Base-by-base conservation (phyloP, 2,329 filamentous ascomycete genomes). In the Tolypocladium tundrense region DNA sequence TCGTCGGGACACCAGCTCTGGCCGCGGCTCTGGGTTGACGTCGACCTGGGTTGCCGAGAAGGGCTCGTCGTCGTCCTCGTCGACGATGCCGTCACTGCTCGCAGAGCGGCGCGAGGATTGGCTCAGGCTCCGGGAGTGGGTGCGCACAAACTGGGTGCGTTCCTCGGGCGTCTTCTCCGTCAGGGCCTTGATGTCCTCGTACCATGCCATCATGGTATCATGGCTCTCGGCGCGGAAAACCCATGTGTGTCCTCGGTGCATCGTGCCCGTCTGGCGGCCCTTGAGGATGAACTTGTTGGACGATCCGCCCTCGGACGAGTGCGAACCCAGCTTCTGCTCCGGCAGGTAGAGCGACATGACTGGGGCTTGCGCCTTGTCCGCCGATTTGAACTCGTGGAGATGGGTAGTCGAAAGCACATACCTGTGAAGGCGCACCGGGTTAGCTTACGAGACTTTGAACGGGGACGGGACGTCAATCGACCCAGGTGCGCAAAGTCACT, bases 281-380 rank as follows among this genome's bases (percentile, higher is more conserved):
- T 97, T 99, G 67, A 99, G 86, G 72, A 97, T 91, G 72, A 99
- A 99, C 72, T 99, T 99, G 77, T 96, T 93, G 45, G 91, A 97
- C 14, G 88, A 90, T 14, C 90, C 92, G 54, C 85, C 87, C 59
- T 86, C 84, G 60, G 85, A 83, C 11, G 93, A 97, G 70, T 95
- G 91, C 41, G 92, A 95, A 42, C 94, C 94, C 58, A 99, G 81
- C 71, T 96, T 97, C 74, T 97, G 94, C 65, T 97, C 94, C 8
- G 89, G 89, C 35, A 99, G 83, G 70, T 94, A 96, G 58, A 99
- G 80, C 48, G 94, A 97, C 93, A 99, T 97, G 69, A 97, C 85
- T 1, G 94, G 94, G 43, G 89, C 87, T 73, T 94, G 90, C 60
- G 84, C 88, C 71, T 93, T 92, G 74, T 97, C 93, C 64, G 91